phyloP scores from a whole-genome alignment of 305 asterid genomes.

The Nicotiana rustica region DNA sequence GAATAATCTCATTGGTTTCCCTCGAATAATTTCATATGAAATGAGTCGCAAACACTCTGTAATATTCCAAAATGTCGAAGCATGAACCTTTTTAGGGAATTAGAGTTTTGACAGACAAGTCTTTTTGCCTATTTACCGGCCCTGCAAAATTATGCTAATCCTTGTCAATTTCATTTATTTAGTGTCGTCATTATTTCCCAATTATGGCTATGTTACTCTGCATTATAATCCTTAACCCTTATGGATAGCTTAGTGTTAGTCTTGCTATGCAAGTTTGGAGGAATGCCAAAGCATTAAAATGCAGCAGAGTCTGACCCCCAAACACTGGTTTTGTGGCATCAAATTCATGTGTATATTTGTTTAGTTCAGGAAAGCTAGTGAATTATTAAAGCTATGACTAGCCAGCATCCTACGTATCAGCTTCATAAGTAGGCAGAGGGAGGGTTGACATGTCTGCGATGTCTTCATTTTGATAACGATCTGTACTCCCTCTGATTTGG shows the following conservation, averaged over 20 bases:
- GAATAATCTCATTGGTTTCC: not conserved
- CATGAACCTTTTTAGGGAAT: not conserved
- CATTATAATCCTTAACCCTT: not conserved
- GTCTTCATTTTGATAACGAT: not conserved
- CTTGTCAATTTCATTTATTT: not conserved
- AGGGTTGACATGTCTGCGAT: not conserved
- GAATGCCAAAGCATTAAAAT: not conserved
- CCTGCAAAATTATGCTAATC: not conserved
- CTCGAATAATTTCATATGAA: not conserved
- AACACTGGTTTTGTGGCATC: not conserved
- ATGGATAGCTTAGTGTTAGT: not conserved
- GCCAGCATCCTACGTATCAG: not conserved
- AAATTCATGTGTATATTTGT: not conserved
- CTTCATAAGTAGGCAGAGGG: slow-evolving; percentile 1
- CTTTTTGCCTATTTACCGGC: not conserved
- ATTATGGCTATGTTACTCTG: not conserved
- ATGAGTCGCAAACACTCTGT: not conserved
- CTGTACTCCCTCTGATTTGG: not conserved
- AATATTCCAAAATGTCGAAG: not conserved
- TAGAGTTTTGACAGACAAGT: not conserved
- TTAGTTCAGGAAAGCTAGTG: not conserved
- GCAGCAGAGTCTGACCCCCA: not conserved
- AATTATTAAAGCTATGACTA: not conserved
- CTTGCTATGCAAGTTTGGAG: not conserved
- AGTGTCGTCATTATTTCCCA: not conserved